phyloP scores from a whole-genome alignment of 148 eudicot species.

The Cornus florida region DNA sequence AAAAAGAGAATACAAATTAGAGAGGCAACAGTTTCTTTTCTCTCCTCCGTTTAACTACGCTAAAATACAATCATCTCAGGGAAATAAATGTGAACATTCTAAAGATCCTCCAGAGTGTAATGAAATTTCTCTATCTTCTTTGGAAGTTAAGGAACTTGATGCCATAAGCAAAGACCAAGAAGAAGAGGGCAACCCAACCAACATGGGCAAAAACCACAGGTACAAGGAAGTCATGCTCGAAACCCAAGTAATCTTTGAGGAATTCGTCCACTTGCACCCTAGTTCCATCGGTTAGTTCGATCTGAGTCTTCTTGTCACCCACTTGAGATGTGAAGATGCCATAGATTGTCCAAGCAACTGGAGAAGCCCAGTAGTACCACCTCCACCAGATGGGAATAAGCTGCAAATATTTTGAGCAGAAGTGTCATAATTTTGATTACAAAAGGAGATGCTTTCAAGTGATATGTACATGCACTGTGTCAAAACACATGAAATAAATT shows the following conservation, averaged over 20 bases:
- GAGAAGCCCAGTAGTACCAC: constrained; percentile 52
- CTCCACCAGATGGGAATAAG: constrained; percentile 47
- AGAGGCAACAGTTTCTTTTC: constrained; percentile 1
- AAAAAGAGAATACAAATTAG: not conserved
- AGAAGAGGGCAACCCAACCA: constrained; percentile 37
- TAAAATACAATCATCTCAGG: not conserved
- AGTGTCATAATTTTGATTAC: not conserved
- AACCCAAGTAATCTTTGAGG: constrained; percentile 20
- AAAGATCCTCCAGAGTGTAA: not conserved
- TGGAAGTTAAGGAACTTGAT: constrained; percentile 42
- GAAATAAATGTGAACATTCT: not conserved
- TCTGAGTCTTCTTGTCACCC: constrained; percentile 19
- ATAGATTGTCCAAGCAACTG: constrained; percentile 42
- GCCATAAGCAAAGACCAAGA: constrained; percentile 35
- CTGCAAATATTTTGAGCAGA: constrained; percentile 13
- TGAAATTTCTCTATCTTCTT: constrained; percentile 19
- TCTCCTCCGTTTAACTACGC: not conserved
- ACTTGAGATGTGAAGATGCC: constrained; percentile 37
- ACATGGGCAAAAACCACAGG: constrained; percentile 29
- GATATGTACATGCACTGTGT: too few relatives aligned
- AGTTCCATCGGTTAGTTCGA: not conserved
- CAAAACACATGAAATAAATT: too few relatives aligned
- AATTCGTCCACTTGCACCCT: constrained; percentile 14
- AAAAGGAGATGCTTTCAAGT: too few relatives aligned
- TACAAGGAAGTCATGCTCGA: constrained; percentile 31